These are phyloP conservation scores for Zelopaecilomyces penicillatus DNA, from an alignment of 2,329 filamentous ascomycete genomes.

Conservation along the genomic window DNA sequence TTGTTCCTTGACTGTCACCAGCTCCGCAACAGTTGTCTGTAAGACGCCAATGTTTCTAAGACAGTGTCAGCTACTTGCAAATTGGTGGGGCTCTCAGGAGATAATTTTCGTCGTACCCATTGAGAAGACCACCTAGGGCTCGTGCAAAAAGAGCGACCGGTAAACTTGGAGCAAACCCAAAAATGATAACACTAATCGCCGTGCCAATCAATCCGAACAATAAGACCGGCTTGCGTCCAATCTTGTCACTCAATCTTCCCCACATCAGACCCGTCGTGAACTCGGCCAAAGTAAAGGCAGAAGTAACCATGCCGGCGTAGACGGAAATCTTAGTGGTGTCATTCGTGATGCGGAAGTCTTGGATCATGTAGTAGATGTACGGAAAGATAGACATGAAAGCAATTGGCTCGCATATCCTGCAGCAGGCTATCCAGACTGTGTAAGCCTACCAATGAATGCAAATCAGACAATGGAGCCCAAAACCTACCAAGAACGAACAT, in stretches of 20 bases:
- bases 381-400: slow-evolving; percentile 99
- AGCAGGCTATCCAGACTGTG: slow-evolving; percentile 54
- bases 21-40: slow-evolving; percentile 88
- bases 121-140: slow-evolving; percentile 81
- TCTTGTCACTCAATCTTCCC: slow-evolving; percentile 83
- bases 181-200: slow-evolving; percentile 82
- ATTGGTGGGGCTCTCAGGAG: neutral
- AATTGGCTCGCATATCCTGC: slow-evolving; percentile 95
- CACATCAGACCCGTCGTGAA: slow-evolving; percentile 89
- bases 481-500: slow-evolving; percentile 45
- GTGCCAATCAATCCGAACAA: slow-evolving; percentile 86
- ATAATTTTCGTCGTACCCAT: slow-evolving; percentile 60
- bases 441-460: neutral
- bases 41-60: slow-evolving; percentile 83
- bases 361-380: slow-evolving; percentile 96
- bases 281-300: slow-evolving; percentile 90
- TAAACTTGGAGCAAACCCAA: slow-evolving; percentile 81
- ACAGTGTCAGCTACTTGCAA: slow-evolving; percentile 1
- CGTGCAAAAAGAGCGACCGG: slow-evolving; percentile 78
- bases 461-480: neutral
- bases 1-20: slow-evolving; percentile 87
- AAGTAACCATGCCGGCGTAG: slow-evolving; percentile 93
- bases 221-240: slow-evolving; percentile 88
- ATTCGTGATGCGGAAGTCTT: slow-evolving; percentile 78
- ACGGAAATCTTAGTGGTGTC: slow-evolving; percentile 75